Evolutionary conservation across 1,139 yeast genomes (phyloP).

Genomic region (Zygosaccharomyces sapae): DNA sequence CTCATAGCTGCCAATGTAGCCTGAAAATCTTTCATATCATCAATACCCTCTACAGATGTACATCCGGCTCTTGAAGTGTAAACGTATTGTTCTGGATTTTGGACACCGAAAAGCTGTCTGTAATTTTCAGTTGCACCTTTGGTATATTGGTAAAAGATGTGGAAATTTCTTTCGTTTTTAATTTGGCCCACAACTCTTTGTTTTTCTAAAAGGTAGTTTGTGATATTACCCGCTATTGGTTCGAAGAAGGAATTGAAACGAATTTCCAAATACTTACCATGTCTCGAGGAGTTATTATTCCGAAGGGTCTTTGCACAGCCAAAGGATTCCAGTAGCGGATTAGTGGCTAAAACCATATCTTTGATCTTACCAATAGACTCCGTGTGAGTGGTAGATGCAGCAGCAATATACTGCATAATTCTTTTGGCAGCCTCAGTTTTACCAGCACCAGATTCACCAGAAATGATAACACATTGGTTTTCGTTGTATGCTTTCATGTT

Average conservation of each 20-base stretch:
- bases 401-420: slow-evolving; percentile 97
- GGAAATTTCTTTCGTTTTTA: slow-evolving; percentile 89
- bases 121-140: slow-evolving; percentile 85
- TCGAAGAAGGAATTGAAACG: slow-evolving; percentile 76
- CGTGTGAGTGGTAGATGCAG: slow-evolving; percentile 61
- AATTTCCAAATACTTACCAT: slow-evolving; percentile 94
- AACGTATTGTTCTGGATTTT: slow-evolving; percentile 85
- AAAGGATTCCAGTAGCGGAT: slow-evolving; percentile 91
- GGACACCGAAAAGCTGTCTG: slow-evolving; percentile 81
- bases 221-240: slow-evolving; percentile 93
- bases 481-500: slow-evolving; percentile 92
- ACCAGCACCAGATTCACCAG: slow-evolving; percentile 99
- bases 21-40: slow-evolving; percentile 71
- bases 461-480: slow-evolving; percentile 94
- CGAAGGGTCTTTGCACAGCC: slow-evolving; percentile 98
- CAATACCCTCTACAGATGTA: slow-evolving; percentile 78
- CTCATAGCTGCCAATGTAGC: slow-evolving; percentile 86
- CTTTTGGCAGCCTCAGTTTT: slow-evolving; percentile 98
- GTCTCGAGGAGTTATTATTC: slow-evolving; percentile 94
- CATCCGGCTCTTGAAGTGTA: slow-evolving; percentile 88
- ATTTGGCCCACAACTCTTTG: slow-evolving; percentile 95
- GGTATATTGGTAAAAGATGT: slow-evolving; percentile 92
- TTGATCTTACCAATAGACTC: slow-evolving; percentile 74
- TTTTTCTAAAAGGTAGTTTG: slow-evolving; percentile 89
- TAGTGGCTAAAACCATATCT: slow-evolving; percentile 97